Base-by-base conservation (phyloP, 108 stramenopile genomes). In the Hondaea fermentalgiana region DNA sequence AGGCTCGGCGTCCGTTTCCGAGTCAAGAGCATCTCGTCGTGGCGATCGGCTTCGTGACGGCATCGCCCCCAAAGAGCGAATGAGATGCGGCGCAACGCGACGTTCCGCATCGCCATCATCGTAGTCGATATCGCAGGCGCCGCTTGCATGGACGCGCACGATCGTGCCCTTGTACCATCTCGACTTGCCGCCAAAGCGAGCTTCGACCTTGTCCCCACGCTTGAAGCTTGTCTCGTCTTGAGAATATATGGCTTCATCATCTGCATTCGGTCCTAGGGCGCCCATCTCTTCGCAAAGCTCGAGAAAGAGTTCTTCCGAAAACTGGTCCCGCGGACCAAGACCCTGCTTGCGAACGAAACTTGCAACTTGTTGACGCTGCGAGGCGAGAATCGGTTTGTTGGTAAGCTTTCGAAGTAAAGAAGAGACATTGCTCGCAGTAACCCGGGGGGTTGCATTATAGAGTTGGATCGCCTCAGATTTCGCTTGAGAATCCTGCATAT, bases 161-260 rank as follows among this genome's bases (percentile, higher is more conserved):
- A 93, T 60, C 4, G 57, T 87, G 43, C 91, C 91, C 23, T 45
- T 29, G 58, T 87, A 91, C 44, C 23, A 87, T 35, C 87, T 90
- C 14, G 55, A 57, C 19, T 42, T 44, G 59, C 90, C 58, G 0
- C 55, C 55, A 57, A 57, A 57, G 3, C 55, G 55, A 0, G 55
- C 55, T 57, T 57, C 55, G 4, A 57, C 55, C 55, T 57, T 57
- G 2, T 57, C 55, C 0, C 55, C 55, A 6, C 93, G 92, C 4
- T 91, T 87, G 57, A 88, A 92, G 12, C 87, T 55, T 10, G 91
- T 91, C 72, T 93, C 93, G 55, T 92, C 91, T 43, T 90, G 91
- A 60, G 90, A 90, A 42, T 0, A 87, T 5, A 5, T 1, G 17
- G 87, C 87, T 25, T 87, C 87, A 2, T 90, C 92, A 44, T 92